Base-by-base conservation (phyloP, 768 basidiomycete species). In the Lactifluus volemus region DNA sequence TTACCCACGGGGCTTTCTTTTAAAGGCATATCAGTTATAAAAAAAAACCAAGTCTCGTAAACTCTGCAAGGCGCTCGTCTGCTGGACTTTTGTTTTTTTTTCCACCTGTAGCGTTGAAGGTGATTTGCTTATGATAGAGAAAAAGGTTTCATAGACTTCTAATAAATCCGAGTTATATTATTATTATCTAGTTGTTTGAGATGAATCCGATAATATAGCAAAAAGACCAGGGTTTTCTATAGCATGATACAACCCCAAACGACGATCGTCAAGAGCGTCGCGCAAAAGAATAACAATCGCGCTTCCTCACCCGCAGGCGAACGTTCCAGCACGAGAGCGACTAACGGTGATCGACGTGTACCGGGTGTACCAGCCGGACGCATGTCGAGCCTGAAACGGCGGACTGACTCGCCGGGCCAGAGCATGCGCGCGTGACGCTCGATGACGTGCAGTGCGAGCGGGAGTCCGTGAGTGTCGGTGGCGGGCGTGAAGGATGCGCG, bases 241-340 rank as follows among this genome's bases (percentile, higher is more conserved):
- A 63, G 41, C 32, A 1, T 25, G 30, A 63, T 14, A 19, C 58
- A 65, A 3, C 65, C 59, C 59, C 55, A 58, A 39, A 66, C 4
- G 42, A 65, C 63, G 17, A 56, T 25, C 10, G 12, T 51, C 21
- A 65, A 1, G 10, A 66, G 34, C 36, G 39, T 29, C 12, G 50
- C 60, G 4, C 60, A 66, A 29, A 57, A 56, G 17, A 60, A 21
- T 36, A 65, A 17, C 54, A 65, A 12, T 1, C 65, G 59, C 29
- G 58, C 54, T 14, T 66, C 65, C 41, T 66, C 59, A 4, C 65
- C 65, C 1, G 65, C 65, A 0, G 63, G 65, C 41, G 65, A 64
- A 7, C 56, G 59, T 39, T 61, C 63, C 0, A 66, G 6, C 10
- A 61, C n/a, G 4, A 66, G 59, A 30, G 59, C 39, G 3, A 39